These are phyloP conservation scores for Solanum chiquidenum DNA, from an alignment of 257 asterid genomes.

Conservation along the genomic window DNA sequence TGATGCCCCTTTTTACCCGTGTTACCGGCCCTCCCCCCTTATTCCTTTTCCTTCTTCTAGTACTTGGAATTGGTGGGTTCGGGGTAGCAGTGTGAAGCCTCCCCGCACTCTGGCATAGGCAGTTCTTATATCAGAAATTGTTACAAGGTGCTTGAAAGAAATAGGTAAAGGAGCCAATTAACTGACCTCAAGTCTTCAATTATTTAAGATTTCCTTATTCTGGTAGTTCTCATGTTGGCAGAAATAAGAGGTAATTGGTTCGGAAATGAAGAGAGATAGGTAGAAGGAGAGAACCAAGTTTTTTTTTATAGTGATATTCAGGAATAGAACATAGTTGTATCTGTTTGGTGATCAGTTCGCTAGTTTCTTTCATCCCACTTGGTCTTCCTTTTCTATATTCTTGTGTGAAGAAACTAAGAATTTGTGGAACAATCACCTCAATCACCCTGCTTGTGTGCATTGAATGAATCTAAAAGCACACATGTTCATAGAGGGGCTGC, in stretches of 20 bases:
- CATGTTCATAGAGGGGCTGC: background rate
- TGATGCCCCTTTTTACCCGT: background rate
- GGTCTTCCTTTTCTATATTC: background rate
- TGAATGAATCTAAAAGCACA: background rate
- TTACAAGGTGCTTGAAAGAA: background rate
- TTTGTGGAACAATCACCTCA: background rate
- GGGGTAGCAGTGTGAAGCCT: background rate
- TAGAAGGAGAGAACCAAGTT: background rate
- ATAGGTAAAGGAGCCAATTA: background rate
- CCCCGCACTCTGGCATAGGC: background rate
- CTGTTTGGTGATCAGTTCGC: background rate
- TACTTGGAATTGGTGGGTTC: background rate
- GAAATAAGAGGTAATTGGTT: background rate
- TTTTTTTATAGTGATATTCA: background rate
- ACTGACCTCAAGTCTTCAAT: background rate
- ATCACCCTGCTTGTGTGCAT: background rate
- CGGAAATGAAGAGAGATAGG: background rate
- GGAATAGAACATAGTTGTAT: background rate
- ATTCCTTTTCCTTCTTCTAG: background rate
- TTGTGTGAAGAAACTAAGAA: background rate
- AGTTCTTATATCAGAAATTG: background rate
- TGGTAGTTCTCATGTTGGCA: background rate
- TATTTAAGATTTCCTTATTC: background rate
- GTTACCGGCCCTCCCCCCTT: background rate
- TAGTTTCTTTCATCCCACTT: background rate